Evolutionary conservation across 2,329 filamentous ascomycete genomes (phyloP).

Genomic region (Trichoderma citrinoviride): DNA sequence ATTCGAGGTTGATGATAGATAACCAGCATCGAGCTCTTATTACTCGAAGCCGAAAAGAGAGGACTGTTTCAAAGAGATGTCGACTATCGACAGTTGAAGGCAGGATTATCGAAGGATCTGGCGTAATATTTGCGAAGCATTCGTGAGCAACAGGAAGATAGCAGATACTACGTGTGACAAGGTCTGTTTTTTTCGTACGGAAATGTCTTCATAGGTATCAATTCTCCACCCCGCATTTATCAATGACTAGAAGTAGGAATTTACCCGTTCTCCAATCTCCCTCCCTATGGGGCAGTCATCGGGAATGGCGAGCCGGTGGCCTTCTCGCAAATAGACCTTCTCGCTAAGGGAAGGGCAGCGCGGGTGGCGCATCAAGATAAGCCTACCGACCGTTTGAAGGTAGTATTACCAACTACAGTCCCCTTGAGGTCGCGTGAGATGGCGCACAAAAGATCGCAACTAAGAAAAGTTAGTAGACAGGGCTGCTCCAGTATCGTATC

Average conservation of each 20-base stretch:
- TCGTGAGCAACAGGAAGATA: not conserved
- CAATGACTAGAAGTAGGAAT: not conserved
- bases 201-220: not conserved
- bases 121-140: too few species aligned
- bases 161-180: not conserved
- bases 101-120: too few species aligned
- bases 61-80: not conserved
- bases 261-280: not conserved
- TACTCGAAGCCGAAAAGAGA: too few species aligned
- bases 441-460: not conserved
- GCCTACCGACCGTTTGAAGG: not conserved
- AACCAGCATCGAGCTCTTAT: not conserved
- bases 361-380: slow-evolving; percentile 9
- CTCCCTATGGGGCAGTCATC: not conserved
- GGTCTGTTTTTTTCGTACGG: not conserved
- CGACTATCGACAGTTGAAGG: too few species aligned
- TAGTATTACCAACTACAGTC: not conserved
- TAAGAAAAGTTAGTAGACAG: not conserved
- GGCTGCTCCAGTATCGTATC: not conserved
- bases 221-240: slow-evolving; percentile 6
- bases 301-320: not conserved
- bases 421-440: slow-evolving; percentile 9
- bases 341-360: slow-evolving; percentile 2
- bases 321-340: not conserved
- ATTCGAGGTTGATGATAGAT: not conserved